Evolutionary conservation across 1,284 basidiomycete species (phyloP), one percentile per base, ranked within the genome.

Genomic region (Dichomitus squalens): DNA sequence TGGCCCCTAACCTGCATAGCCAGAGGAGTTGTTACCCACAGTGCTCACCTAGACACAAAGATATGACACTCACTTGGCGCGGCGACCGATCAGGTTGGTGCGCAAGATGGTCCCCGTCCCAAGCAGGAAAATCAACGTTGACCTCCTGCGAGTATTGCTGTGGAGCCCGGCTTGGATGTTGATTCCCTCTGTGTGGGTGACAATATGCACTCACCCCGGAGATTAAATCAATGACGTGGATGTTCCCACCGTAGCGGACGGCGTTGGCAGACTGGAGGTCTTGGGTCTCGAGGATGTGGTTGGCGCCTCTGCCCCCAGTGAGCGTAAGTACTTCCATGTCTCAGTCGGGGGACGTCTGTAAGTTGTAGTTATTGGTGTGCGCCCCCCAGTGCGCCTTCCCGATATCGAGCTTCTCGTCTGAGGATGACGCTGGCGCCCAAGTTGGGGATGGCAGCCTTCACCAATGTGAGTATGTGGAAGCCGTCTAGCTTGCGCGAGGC

Each of bases 211-310:
- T 16, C 35, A 62, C 55, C 20, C 60, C 64, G 18, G 72, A 74
- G 7, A 78, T 64, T 55, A 74, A 73, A 31, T 77, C 76, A 52
- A 80, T 76, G 38, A 72, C 62, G 57, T 69, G 64, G 61, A 80
- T 71, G 27, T 71, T 64, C 8, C 78, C 78, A 1, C 71, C 74
- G 4, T 61, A 60, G n/a, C 68, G 66, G 49, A 78, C 66, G 16
- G 70, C 66, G 23, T 66, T 66, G 61, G 76, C 62, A 5, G 72
- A 70, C 62, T 75, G 71, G 21, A 66, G 52, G 3, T 79, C 77
- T 29, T 78, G 78, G 44, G 65, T 63, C 55, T 80, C 78, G 62
- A 79, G 58, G 44, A 80, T 65, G 61, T 75, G 72, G 55, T 80
- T 73, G 6, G 74, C 77, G 20, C 79, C 78, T 33, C 41, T 73